Percentiles rank a stretch among this genome's conserved stretches.
Evolutionary conservation across 2,329 filamentous ascomycete species (phyloP).

Genomic region (Phyllosticta paracitricarpa): DNA sequence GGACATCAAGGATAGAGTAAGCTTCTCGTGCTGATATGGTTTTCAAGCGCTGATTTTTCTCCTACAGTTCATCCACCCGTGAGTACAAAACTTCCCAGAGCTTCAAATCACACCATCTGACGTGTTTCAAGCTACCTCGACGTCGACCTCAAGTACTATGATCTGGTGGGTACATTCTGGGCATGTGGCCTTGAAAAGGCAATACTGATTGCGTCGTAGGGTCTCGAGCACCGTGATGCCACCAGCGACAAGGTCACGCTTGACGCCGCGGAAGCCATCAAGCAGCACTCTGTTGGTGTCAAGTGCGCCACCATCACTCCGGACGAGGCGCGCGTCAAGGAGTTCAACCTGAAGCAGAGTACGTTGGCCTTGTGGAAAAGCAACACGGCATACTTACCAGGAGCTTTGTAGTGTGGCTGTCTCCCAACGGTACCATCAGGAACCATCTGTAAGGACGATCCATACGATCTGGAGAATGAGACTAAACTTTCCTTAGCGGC

Average conservation of each 20-base stretch:
- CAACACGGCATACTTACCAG: not conserved
- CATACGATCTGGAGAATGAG: not conserved
- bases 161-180: slow-evolving; percentile 43
- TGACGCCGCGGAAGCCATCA: slow-evolving; percentile 92
- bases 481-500: slow-evolving; percentile 38
- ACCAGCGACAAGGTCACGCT: slow-evolving; percentile 93
- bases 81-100: slow-evolving; percentile 12
- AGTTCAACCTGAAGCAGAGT: slow-evolving; percentile 99
- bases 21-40: slow-evolving; percentile 6
- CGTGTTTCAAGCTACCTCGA: slow-evolving; percentile 59
- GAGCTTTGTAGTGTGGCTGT: slow-evolving; percentile 72
- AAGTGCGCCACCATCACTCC: slow-evolving; percentile 99
- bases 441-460: slow-evolving; percentile 44
- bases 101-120: slow-evolving; percentile 6
- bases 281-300: slow-evolving; percentile 97
- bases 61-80: slow-evolving; percentile 69
- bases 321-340: slow-evolving; percentile 90
- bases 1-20: slow-evolving; percentile 88
- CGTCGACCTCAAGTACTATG: slow-evolving; percentile 97
- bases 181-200: not conserved
- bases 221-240: slow-evolving; percentile 87
- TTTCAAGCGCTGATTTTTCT: not conserved
- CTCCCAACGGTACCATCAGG: slow-evolving; percentile 80
- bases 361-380: slow-evolving; percentile 26
- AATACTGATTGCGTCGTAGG: slow-evolving; percentile 31